A percentile compares a stretch with the other conserved stretches of the same genome.
Conservation (phyloP, 108 stramenopile species). For the Cyclotella baltica region DNA sequence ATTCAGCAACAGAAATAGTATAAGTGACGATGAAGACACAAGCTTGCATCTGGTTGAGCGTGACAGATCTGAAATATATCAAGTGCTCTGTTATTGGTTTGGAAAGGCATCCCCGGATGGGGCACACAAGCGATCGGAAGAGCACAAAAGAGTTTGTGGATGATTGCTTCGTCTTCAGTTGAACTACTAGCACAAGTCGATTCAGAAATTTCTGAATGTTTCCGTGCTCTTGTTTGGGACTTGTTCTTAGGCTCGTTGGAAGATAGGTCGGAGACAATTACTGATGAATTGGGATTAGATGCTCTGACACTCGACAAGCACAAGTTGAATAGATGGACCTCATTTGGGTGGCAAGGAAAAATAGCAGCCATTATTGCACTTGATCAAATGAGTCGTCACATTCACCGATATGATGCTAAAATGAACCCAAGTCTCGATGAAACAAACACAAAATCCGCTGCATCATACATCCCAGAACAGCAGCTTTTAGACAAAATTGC, state of each 20-base stretch:
- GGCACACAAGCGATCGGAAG: no score
- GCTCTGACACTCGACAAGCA: conserved; percentile 16
- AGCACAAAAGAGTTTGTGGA: conserved; percentile 88
- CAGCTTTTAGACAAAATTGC: conserved; percentile 63
- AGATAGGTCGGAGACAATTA: not conserved
- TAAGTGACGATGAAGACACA: conserved; percentile 1
- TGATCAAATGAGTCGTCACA: conserved; percentile 88
- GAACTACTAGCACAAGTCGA: conserved; percentile 62
- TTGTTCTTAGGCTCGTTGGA: conserved; percentile 23
- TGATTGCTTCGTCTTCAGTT: conserved; percentile 78
- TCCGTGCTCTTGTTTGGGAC: conserved; percentile 54
- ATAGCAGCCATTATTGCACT: conserved; percentile 86
- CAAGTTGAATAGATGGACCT: conserved; percentile 55
- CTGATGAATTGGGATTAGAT: conserved; percentile 9
- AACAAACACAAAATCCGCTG: not conserved
- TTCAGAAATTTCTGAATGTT: conserved; percentile 66
- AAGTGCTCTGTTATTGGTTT: conserved; percentile 81
- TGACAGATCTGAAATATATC: conserved; percentile 51
- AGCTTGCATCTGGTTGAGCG: conserved; percentile 14
- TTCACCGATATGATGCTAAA: conserved; percentile 64
- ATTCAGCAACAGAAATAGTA: not conserved
- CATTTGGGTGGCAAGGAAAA: conserved; percentile 78
- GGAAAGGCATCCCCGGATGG: conserved; percentile 75
- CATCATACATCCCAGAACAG: conserved; percentile 49
- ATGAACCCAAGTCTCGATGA: conserved; percentile 9